A percentile compares a stretch with the other conserved stretches of the same genome.
phyloP scores from a whole-genome alignment of 1,284 basidiomycete species.

The Cryptococcus deneoformans region DNA sequence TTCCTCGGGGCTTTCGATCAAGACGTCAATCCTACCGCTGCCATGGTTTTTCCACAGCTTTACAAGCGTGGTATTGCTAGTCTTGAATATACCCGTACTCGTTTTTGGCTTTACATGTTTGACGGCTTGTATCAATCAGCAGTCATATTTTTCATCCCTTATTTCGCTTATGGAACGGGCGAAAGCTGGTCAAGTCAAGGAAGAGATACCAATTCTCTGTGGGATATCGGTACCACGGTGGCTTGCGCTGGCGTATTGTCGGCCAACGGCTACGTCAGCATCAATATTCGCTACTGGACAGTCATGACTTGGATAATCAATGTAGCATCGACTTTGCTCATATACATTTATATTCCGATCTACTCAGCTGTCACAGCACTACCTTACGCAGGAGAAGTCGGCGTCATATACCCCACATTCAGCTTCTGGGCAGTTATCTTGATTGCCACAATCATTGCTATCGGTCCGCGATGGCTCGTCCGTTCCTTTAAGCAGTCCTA shows the following conservation, averaged over 20 bases:
- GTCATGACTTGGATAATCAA: conserved; percentile 77
- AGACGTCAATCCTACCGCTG: conserved; percentile 86
- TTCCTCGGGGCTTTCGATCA: conserved; percentile 94
- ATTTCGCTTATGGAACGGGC: conserved; percentile 67
- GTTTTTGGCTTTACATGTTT: conserved; percentile 94
- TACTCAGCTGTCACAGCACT: conserved; percentile 71
- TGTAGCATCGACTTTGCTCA: conserved; percentile 71
- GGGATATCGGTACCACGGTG: conserved; percentile 91
- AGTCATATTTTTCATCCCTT: conserved; percentile 90
- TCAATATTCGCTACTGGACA: conserved; percentile 90
- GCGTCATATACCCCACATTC: conserved; percentile 69
- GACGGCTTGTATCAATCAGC: conserved; percentile 92
- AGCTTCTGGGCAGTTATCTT: conserved; percentile 79
- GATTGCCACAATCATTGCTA: conserved; percentile 64
- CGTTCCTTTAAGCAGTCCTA: conserved; percentile 28
- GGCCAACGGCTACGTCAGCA: conserved; percentile 82
- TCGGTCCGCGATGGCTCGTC: conserved; percentile 56
- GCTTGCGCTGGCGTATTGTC: conserved; percentile 80
- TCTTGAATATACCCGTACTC: conserved; percentile 83
- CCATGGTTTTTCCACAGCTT: conserved; percentile 87
- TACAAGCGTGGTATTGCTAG: conserved; percentile 91
- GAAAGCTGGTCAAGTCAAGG: conserved; percentile 66
- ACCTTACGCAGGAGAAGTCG: conserved; percentile 70
- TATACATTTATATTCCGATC: conserved; percentile 79
- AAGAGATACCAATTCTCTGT: conserved; percentile 68